Evolutionary conservation across 352 stramenopile genomes (phyloP), one percentile per base, ranked within the genome.

Genomic region (Thalassiosira hispida): DNA sequence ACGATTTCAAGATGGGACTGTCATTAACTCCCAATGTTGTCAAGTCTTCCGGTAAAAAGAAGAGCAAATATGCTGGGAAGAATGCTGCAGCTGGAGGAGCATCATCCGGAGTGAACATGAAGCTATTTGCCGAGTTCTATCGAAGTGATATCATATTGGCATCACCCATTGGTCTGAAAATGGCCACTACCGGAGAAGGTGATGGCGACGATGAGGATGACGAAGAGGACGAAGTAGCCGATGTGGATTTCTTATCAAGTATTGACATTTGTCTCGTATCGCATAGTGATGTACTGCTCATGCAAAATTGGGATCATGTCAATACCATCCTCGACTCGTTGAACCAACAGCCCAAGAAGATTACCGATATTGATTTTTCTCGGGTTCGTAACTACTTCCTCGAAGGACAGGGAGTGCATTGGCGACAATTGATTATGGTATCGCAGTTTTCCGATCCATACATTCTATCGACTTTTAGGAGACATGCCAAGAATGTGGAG

Each of bases 291-390:
- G 89, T 96, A 3, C 70, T 96, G 16, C 55, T 95, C 29, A 95
- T 96, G 91, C 94, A 97, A 77, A 97, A 97, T 75, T 96, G 92
- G 92, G 91, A 96, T 79, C 93, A 96, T 76, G 81, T 96, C 3
- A 88, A 90, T 49, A 79, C 80, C 53, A 60, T 91, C 20, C 69
- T 96, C n/a, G 63, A 67, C 8, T 73, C 81, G 20, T 60, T 95
- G n/a, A 96, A 96, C 71, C 60, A 89, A 18, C 72, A 90, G 69
- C 94, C 94, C 2, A 77, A 80, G 31, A 87, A 93, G 18, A 86
- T 88, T 23, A 84, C 90, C 22, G 69, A 90, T 18, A 95, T 90
- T 44, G 94, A 97, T 74, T 96, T 96, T 82, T 93, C 84, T 31
- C 80, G 94, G 7, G 88, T 97, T 2, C 69, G 93, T 29, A 85